Base-by-base conservation (phyloP, 1,284 basidiomycete species). In the Pseudozyma sp. region DNA sequence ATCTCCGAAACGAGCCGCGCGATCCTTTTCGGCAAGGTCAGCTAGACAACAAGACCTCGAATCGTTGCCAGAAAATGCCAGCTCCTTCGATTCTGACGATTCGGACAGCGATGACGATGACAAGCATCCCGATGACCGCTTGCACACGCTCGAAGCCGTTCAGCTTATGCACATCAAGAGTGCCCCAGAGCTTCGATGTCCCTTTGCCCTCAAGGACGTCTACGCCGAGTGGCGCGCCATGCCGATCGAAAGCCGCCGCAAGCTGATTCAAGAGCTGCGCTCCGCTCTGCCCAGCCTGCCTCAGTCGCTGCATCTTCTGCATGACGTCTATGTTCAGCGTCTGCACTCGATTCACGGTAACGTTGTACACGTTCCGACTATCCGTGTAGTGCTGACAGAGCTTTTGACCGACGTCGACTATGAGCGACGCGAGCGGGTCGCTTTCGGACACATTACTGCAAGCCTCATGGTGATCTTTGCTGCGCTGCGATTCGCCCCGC, bases 171-270 rank as follows among this genome's bases (percentile, higher is more conserved):
- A 42, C 24, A 45, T 67, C n/a, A 24, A 58, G 7, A 71, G 52
- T n/a, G 63, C 68, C 7, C 68, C 68, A 4, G 46, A 47, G 14
- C n/a, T 30, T 24, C 45, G 56, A 31, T 72, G 69, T 51, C 69
- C 64, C 3, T 72, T 72, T 49, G 69, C 69, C 10, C 56, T 72
- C 56, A 67, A 64, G 34, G 69, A 72, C 33, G 69, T 72, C 29
- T 68, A 67, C 34, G 56, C 64, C 13, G 60, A 72, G 14, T 68
- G 69, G 69, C 42, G 49, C 1, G 51, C 30, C 19, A 63, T 60
- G 59, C n/a, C 64, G 0, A 14, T 68, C 24, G 48, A 64, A 11
- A 34, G 46, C 11, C 59, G 69, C 4, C 48, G 35, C 8, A 16
- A 31, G 0, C 16, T 72, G 35, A 35, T 72, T 10, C 44, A 47